Conservation (phyloP, 2,329 filamentous ascomycete genomes). For the Lecanicillium sp. region DNA sequence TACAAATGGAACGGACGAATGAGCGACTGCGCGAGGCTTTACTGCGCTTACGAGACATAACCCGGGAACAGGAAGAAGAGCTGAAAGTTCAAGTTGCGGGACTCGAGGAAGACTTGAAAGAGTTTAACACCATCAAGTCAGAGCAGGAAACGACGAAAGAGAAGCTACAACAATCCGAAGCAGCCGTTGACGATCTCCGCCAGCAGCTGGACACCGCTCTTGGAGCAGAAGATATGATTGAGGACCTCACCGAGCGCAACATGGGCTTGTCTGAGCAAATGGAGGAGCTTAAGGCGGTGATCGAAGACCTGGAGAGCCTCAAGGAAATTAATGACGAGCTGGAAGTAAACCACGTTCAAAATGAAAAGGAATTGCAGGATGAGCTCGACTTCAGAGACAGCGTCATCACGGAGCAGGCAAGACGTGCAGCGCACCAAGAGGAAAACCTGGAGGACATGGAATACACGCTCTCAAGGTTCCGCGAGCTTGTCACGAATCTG, state of each 20-base stretch:
- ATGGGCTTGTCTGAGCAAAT: conserved; percentile 76
- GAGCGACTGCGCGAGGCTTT: conserved; percentile 82
- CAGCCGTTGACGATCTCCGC: conserved; percentile 74
- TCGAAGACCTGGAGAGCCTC: conserved; percentile 81
- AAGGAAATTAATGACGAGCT: conserved; percentile 94
- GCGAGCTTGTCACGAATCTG: conserved; percentile 77
- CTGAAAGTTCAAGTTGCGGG: conserved; percentile 66
- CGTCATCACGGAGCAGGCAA: conserved; percentile 73
- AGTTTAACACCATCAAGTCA: conserved; percentile 58
- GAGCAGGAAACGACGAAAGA: conserved; percentile 65
- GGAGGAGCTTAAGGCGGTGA: conserved; percentile 70
- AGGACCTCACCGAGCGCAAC: conserved; percentile 83
- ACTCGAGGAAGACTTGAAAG: conserved; percentile 65
- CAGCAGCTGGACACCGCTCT: conserved; percentile 86
- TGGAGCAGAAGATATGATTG: conserved; percentile 88
- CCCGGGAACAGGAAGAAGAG: conserved; percentile 76
- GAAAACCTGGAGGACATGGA: conserved; percentile 79
- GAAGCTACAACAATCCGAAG: conserved; percentile 64
- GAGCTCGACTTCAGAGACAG: conserved; percentile 85
- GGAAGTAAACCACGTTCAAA: conserved; percentile 85
- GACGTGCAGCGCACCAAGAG: conserved; percentile 68
- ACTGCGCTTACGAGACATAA: conserved; percentile 76
- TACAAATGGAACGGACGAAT: conserved; percentile 87
- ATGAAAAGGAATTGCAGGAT: conserved; percentile 89
- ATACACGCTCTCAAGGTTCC: conserved; percentile 81